A percentile compares a stretch with the other conserved stretches of the same genome.
phyloP scores from a whole-genome alignment of 768 basidiomycete genomes.

The Xanthoconium purpureum region DNA sequence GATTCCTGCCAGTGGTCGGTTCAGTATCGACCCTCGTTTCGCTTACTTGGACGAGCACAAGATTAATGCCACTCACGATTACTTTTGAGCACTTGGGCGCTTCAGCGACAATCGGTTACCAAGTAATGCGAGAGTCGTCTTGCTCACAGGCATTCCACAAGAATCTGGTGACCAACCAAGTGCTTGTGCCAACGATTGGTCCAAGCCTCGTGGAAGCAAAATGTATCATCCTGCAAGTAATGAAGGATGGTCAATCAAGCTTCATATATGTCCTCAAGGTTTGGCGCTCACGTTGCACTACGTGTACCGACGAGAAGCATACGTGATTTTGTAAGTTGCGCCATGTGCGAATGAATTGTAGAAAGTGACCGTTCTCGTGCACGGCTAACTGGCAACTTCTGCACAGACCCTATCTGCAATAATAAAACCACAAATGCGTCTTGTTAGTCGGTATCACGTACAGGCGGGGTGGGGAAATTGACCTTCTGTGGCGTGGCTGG shows the following conservation, averaged over 20 bases:
- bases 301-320: not conserved
- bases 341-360: not conserved
- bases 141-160: not conserved
- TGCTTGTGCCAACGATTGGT: not conserved
- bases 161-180: not conserved
- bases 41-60: not conserved
- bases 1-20: not conserved
- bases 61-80: not conserved
- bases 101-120: not conserved
- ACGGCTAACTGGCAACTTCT: no score
- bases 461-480: not conserved
- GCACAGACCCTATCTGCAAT: not conserved
- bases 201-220: not conserved
- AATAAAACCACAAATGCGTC: not conserved
- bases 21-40: conserved; percentile 2
- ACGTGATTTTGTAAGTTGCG: not conserved
- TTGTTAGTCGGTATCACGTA: not conserved
- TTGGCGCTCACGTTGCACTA: not conserved
- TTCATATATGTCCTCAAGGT: not conserved
- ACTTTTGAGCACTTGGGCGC: not conserved
- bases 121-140: not conserved
- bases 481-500: not conserved
- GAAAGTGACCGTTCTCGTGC: no score
- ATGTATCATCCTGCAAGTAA: not conserved
- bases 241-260: not conserved